Evolutionary conservation across 2,329 filamentous ascomycete species (phyloP), one percentile per base, ranked within the genome.

Genomic region (Fusarium foetens): DNA sequence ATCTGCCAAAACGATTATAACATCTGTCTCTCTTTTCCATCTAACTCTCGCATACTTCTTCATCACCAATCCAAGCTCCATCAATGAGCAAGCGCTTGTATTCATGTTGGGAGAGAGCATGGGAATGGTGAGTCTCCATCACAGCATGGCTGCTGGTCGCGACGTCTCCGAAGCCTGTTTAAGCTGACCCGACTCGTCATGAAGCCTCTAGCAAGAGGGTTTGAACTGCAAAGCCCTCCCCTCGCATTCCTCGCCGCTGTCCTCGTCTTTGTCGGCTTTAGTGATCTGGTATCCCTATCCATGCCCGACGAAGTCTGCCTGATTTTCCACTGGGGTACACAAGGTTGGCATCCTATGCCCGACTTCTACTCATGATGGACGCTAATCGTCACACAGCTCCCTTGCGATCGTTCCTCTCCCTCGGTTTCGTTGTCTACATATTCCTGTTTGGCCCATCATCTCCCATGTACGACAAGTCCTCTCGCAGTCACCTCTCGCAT

Each of bases 1-100:
- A 78, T 94, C 93, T 5, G 91, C 91, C 68, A 92, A 89, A 79
- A 93, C 92, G 13, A 91, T 97, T 81, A 92, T 98, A 76, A 92
- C 93, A 75, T 91, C 90, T 58, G 85, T 97, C 75, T 93, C 92
- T 75, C 88, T 97, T 79, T 94, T 96, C 84, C 93, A 97, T 83
- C 82, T 97, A 72, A 93, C 93, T 10, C 85, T 96, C 53, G 94
- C 91, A 76, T 94, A 92, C 82, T 94, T 96, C 84, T 92, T 98
- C 83, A 86, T 97, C 76, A 92, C 89, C 45, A 91, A 87, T 65
- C 95, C 95, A 10, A 83, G 84, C 68, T 86, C 88, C 46, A 86
- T 98, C 76, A 90, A 93, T 53, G 92, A 95, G 78, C 94, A 97
- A 77, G 90, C 92, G 58, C 81, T 97, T 27, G 93, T 97, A 52